Conservation (phyloP, 2,329 filamentous ascomycete genomes). For the Drechslerella dactyloides region DNA sequence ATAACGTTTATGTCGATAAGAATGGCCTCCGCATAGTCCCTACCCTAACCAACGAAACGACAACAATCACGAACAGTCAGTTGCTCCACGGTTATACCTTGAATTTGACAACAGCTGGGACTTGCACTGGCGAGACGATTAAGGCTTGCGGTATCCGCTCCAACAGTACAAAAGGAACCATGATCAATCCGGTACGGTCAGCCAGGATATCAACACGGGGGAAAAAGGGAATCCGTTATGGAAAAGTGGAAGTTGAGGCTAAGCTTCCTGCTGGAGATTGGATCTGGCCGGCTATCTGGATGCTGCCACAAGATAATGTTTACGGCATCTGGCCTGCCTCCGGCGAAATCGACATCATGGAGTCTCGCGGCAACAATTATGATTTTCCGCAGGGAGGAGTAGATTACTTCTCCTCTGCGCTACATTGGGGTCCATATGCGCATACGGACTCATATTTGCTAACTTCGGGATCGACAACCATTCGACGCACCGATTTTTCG, state of each 20-base stretch:
- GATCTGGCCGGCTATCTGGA: constrained; percentile 64
- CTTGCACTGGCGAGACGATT: constrained; percentile 59
- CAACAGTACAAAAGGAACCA: constrained; percentile 60
- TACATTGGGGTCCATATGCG: constrained; percentile 61
- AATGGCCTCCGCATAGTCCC: constrained; percentile 66
- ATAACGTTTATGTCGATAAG: constrained; percentile 62
- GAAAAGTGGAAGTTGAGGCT: constrained; percentile 64
- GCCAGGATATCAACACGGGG: constrained; percentile 63
- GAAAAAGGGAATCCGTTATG: constrained; percentile 62
- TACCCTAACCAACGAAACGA: constrained; percentile 59
- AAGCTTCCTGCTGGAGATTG: constrained; percentile 65
- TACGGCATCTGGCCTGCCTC: constrained; percentile 64
- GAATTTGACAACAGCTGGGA: constrained; percentile 60
- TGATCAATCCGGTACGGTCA: constrained; percentile 63
- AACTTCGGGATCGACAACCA: constrained; percentile 56
- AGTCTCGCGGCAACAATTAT: constrained; percentile 61
- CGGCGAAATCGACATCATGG: constrained; percentile 65
- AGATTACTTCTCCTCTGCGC: constrained; percentile 57
- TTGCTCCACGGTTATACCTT: constrained; percentile 58
- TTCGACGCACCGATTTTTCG: constrained; percentile 59
- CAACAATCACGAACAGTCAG: constrained; percentile 31
- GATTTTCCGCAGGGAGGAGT: constrained; percentile 59
- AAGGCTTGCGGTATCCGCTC: constrained; percentile 59
- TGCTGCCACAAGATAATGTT: constrained; percentile 62
- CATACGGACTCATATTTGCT: constrained; percentile 57